Base-by-base conservation (phyloP, 345 rosid genomes). In the Sapria himalayana region DNA sequence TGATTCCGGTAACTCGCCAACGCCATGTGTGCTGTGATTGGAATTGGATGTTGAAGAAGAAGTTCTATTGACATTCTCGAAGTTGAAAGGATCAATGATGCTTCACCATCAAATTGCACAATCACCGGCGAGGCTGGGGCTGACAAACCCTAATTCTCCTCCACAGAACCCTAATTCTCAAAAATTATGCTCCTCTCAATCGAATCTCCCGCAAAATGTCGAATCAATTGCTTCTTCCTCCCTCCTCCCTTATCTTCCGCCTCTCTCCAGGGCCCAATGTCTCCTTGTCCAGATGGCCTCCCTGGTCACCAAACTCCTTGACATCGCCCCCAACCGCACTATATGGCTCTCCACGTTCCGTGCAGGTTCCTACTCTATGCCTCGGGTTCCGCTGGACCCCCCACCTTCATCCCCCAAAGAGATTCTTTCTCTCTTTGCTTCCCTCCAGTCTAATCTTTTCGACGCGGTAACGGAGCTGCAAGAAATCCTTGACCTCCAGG, bases 401-500 rank as follows among this genome's bases (percentile, higher is more conserved):
- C 33, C 64, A n/a, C 79, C 91, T 8, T 56, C 86, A 1, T 63
- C 76, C 21, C 37, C 71, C 20, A 81, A 77, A 40, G 96, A 85
- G 41, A 66, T 67, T 22, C 57, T 78, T 15, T 42, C 94, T 31
- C 59, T 59, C 21, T 72, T 86, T 44, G 63, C 78, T 16, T 61
- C 78, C 16, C 79, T 81, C 33, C 97, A 86, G 58, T 67, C 91
- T 1, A 92, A 86, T 55, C 80, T 86, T 54, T 86, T 86, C 37
- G 94, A 72, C 60, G 75, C 92, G 6, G 94, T 86, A 5, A 73
- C 85, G 1, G 85, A 86, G 58, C 85, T 86, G 29, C 89, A 78
- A 48, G 89, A 86, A 60, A 81, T 81, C 56, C 78, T 86, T 12
- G 93, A 86, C 51, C 82, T 86, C n/a, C 94, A 86, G 52, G 92